A percentile compares a stretch with the other conserved stretches of the same genome.
These are phyloP conservation scores for Phytopythium aichiense DNA, from an alignment of 352 stramenopile species.

Conservation along the genomic window DNA sequence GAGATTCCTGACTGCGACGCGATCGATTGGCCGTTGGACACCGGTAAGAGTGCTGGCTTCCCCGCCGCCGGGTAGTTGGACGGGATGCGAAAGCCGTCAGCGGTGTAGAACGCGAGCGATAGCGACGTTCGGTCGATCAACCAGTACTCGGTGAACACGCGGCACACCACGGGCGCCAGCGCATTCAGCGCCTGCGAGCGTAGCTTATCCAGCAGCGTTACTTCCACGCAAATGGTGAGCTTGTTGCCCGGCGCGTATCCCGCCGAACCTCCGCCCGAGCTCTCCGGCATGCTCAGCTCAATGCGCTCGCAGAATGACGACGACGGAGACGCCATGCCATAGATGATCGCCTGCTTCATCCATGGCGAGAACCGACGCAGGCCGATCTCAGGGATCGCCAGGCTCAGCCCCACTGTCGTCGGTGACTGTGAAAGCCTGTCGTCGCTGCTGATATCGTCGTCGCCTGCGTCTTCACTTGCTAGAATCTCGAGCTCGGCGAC, in stretches of 20 bases:
- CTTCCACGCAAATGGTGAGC: slow-evolving; percentile 56
- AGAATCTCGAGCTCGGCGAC: slow-evolving; percentile 73
- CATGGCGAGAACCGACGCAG: slow-evolving; percentile 49
- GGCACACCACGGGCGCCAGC: slow-evolving; percentile 57
- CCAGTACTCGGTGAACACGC: slow-evolving; percentile 83
- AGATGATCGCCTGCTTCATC: slow-evolving; percentile 60
- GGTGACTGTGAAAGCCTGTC: slow-evolving; percentile 29
- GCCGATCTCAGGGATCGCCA: slow-evolving; percentile 64
- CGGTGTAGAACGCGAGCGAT: slow-evolving; percentile 65
- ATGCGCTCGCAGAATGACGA: slow-evolving; percentile 49
- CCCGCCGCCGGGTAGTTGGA: slow-evolving; percentile 29
- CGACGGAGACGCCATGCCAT: slow-evolving; percentile 35
- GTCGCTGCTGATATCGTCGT: slow-evolving; percentile 12
- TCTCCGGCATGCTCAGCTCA: slow-evolving; percentile 51
- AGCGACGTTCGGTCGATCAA: slow-evolving; percentile 77
- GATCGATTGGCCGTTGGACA: not conserved
- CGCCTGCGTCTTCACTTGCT: slow-evolving; percentile 23
- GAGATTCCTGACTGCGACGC: slow-evolving; percentile 36
- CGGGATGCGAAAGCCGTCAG: slow-evolving; percentile 51
- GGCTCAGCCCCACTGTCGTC: slow-evolving; percentile 63
- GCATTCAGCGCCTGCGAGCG: slow-evolving; percentile 34
- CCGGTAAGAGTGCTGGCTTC: not conserved
- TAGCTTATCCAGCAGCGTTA: slow-evolving; percentile 48
- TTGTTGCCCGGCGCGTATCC: slow-evolving; percentile 33
- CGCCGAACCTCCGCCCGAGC: slow-evolving; percentile 16